Evolutionary conservation across 73 alveolate species (phyloP), one percentile per base, ranked within the genome.

Genomic region (Durusdinium trenchii): DNA sequence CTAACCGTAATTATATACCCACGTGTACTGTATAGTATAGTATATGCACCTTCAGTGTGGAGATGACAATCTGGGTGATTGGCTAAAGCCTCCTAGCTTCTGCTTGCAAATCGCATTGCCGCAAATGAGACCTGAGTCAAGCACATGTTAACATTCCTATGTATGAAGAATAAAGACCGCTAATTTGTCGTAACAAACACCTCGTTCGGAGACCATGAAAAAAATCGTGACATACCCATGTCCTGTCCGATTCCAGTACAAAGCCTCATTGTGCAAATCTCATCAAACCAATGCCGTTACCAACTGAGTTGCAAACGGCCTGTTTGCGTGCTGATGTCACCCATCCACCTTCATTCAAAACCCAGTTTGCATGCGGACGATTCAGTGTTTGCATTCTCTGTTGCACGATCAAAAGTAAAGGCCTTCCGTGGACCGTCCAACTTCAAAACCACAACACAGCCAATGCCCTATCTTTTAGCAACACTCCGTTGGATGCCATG

Each of bases 51-150:
- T 54, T 9, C 64, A 20, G 28, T 54, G 64, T 54, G 9, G 64
- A 20, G 64, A 20, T 12, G 20, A 54, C 9, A 9, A 6, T 28
- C 90, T 79, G 43, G 9, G 90, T 26, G 20, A 30, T 35, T 26
- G 73, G 36, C 96, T 91, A 57, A 89, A 89, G 16, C 96, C 96
- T 43, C 96, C 96, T 69, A 89, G 43, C 86, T 89, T 89, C 96
- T 89, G 96, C 86, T 89, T 89, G 86, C 96, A 89, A 18, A 20
- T 36, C 28, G 28, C 52, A 38, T 89, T 89, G 85, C 96, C 96
- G 60, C 96, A 89, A n/a, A 62, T 48, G 73, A 89, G 71, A 60
- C 96, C 95, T 87, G 45, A 26, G 92, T 12, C 89, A 43, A 10
- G 51, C 69, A 57, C 32, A 16, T 23, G 46, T 16, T 38, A 35